Conservation (phyloP, 805 yeast genomes). For the Candida arabinofermentans region DNA sequence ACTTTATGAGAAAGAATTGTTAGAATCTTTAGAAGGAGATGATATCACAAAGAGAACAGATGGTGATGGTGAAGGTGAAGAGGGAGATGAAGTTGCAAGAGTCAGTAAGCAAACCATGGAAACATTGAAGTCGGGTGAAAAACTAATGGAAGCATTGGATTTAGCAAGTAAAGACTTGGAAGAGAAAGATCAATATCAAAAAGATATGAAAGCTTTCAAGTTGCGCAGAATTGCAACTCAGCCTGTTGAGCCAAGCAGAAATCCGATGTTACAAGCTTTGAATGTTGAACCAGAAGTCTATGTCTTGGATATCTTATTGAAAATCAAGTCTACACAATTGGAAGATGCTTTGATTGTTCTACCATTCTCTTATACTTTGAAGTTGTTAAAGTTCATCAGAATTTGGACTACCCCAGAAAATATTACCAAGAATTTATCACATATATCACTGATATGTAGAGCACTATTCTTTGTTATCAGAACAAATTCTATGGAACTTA, state of each 20-base stretch:
- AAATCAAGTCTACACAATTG: conserved; percentile 77
- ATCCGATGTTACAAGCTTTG: conserved; percentile 72
- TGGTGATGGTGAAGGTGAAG: conserved; percentile 36
- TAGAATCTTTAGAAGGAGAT: conserved; percentile 65
- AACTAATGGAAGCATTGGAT: conserved; percentile 86
- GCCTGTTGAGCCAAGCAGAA: conserved; percentile 58
- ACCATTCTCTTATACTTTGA: conserved; percentile 80
- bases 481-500: conserved; percentile 74
- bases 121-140: conserved; percentile 91
- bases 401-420: conserved; percentile 58
- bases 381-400: conserved; percentile 67
- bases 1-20: conserved; percentile 74
- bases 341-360: conserved; percentile 91
- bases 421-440: conserved; percentile 39
- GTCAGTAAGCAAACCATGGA: conserved; percentile 85
- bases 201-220: conserved; percentile 34
- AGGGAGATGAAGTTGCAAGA: conserved; percentile 50
- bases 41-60: conserved; percentile 33
- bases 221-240: conserved; percentile 41
- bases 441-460: conserved; percentile 64
- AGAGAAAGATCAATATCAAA: conserved; percentile 46
- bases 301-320: conserved; percentile 65
- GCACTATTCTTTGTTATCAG: conserved; percentile 72
- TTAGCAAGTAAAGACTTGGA: conserved; percentile 71
- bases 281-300: conserved; percentile 70